Evolutionary conservation across 177 flowering plant species (phyloP).

Genomic region (Tripterygium wilfordii): DNA sequence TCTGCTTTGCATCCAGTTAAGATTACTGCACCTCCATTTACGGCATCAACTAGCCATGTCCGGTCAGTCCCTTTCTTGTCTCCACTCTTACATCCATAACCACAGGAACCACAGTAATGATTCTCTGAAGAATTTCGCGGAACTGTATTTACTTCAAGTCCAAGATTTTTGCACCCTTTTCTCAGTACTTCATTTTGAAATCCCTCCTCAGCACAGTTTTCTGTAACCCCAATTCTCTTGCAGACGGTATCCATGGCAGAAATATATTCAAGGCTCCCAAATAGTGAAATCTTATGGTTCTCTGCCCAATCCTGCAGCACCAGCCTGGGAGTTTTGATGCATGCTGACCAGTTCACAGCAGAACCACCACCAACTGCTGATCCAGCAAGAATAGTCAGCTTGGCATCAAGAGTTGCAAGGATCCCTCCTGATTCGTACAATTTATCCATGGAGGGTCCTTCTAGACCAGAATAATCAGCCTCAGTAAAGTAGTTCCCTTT

Average conservation of each 20-base stretch:
- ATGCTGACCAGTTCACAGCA: slow-evolving; percentile 79
- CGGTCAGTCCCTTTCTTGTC: slow-evolving; percentile 63
- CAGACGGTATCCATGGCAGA: slow-evolving; percentile 67
- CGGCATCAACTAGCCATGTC: slow-evolving; percentile 86
- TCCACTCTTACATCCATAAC: slow-evolving; percentile 61
- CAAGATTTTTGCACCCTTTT: slow-evolving; percentile 63
- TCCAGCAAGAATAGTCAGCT: slow-evolving; percentile 45
- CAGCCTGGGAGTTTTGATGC: slow-evolving; percentile 46
- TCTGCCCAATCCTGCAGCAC: slow-evolving; percentile 54
- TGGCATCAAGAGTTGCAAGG: slow-evolving; percentile 29
- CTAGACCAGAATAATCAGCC: slow-evolving; percentile 51
- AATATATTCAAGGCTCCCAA: slow-evolving; percentile 36
- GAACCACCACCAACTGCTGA: slow-evolving; percentile 79
- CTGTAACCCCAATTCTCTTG: slow-evolving; percentile 57
- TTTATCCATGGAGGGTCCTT: slow-evolving; percentile 52
- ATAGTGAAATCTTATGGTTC: slow-evolving; percentile 35
- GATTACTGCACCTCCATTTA: slow-evolving; percentile 60
- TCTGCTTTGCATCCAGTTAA: slow-evolving; percentile 68
- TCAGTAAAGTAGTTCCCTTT: slow-evolving; percentile 60
- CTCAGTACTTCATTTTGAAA: slow-evolving; percentile 65
- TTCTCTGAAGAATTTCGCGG: slow-evolving; percentile 55
- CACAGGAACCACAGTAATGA: slow-evolving; percentile 71
- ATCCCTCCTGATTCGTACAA: slow-evolving; percentile 54
- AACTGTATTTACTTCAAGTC: slow-evolving; percentile 41
- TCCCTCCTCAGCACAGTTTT: slow-evolving; percentile 47